These are phyloP conservation scores for Mucor circinelloides DNA, from an alignment of 371 early-diverging fungal species.

Conservation along the genomic window DNA sequence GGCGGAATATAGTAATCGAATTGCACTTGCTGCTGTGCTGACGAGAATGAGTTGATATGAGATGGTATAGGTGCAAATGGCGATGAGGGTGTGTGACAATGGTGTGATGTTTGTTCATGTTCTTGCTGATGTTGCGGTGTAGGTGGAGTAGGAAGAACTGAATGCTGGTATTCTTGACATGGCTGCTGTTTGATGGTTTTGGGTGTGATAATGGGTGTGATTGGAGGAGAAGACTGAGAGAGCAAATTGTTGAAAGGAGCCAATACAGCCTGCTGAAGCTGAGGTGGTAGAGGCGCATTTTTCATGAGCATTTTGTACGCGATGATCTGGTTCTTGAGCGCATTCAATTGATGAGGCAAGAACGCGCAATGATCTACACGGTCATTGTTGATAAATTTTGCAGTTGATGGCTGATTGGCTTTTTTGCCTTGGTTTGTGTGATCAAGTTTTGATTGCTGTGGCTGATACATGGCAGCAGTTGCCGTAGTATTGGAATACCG, in stretches of 20 bases:
- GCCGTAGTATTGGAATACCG: background rate
- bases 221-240: conserved; percentile 3
- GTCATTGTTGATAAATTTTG: background rate
- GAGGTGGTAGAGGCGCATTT: conserved; percentile 73
- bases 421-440: background rate
- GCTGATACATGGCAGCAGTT: background rate
- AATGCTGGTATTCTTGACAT: background rate
- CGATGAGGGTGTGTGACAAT: background rate
- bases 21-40: background rate
- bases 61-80: background rate
- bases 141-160: background rate
- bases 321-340: conserved; percentile 74
- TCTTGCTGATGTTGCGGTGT: background rate
- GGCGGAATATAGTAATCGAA: conserved; percentile 47
- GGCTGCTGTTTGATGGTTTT: background rate
- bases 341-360: conserved; percentile 60
- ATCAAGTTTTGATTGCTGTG: background rate
- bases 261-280: conserved; percentile 69
- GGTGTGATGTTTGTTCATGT: background rate
- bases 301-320: conserved; percentile 76
- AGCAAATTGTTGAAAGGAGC: conserved; percentile 20
- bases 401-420: background rate
- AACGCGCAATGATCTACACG: conserved; percentile 34
- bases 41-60: background rate
- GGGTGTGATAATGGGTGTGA: background rate